These are phyloP conservation scores for Linum usitatissimum DNA, from an alignment of 345 rosid genomes.

Conservation along the genomic window DNA sequence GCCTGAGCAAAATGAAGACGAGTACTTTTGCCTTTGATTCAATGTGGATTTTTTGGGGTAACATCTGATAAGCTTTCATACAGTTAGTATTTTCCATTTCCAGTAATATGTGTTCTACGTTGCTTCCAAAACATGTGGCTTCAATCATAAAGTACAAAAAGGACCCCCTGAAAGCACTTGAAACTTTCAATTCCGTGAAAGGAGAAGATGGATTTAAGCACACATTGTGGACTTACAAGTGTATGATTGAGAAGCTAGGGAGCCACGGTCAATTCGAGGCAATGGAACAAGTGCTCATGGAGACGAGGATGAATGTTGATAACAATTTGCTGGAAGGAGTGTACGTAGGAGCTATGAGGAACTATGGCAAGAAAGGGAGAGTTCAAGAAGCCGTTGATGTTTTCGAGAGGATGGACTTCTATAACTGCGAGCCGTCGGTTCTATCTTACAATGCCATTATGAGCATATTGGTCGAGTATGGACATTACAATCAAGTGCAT, in stretches of 20 bases:
- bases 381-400: slow-evolving; percentile 73
- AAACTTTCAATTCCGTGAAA: slow-evolving; percentile 64
- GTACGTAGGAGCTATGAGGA: slow-evolving; percentile 58
- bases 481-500: slow-evolving; percentile 64
- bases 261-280: slow-evolving; percentile 60
- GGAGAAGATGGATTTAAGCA: slow-evolving; percentile 63
- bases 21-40: too few relatives aligned
- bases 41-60: too few relatives aligned
- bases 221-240: slow-evolving; percentile 53
- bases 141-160: slow-evolving; percentile 62
- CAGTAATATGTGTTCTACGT: slow-evolving; percentile 39
- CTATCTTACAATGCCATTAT: slow-evolving; percentile 66
- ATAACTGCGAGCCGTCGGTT: slow-evolving; percentile 54
- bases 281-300: slow-evolving; percentile 55
- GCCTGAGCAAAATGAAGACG: too few relatives aligned
- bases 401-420: slow-evolving; percentile 93
- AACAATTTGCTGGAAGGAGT: slow-evolving; percentile 61
- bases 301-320: slow-evolving; percentile 39
- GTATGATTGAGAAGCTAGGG: slow-evolving; percentile 68
- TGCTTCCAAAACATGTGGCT: slow-evolving; percentile 75
- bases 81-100: not conserved
- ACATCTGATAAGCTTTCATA: too few relatives aligned
- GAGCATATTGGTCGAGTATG: slow-evolving; percentile 67
- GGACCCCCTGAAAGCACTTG: slow-evolving; percentile 57
- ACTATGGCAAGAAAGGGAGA: slow-evolving; percentile 64